A percentile compares a stretch with the other conserved stretches of the same genome.
phyloP scores from a whole-genome alignment of 2,329 filamentous ascomycete species.

The Nectriaceae sp. region DNA sequence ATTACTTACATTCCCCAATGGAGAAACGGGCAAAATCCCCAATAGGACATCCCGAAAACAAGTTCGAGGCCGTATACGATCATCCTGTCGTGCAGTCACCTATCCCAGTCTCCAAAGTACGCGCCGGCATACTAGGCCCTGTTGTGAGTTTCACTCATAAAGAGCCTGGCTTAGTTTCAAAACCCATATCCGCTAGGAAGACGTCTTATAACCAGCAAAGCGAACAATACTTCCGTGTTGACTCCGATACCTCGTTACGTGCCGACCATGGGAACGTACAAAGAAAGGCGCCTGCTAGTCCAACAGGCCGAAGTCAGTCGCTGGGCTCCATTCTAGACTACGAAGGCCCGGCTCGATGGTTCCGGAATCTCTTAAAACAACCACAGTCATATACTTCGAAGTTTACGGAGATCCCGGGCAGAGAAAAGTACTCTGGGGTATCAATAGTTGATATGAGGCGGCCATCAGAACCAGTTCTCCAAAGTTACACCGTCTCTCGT shows the following conservation, averaged over 20 bases:
- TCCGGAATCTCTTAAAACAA: constrained; percentile 32
- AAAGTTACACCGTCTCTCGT: constrained; percentile 16
- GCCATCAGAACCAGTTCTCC: constrained; percentile 24
- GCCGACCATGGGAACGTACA: constrained; percentile 2
- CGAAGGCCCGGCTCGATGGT: constrained; percentile 36
- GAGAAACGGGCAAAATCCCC: too few relatives aligned
- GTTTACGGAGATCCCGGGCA: constrained; percentile 30
- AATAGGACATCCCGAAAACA: too few relatives aligned
- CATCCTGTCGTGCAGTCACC: not conserved
- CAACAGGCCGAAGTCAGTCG: constrained; percentile 25
- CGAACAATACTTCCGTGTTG: constrained; percentile 2
- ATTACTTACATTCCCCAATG: too few relatives aligned
- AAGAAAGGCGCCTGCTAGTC: constrained; percentile 3
- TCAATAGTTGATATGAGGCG: constrained; percentile 16
- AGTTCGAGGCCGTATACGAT: not conserved
- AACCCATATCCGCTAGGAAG: not conserved
- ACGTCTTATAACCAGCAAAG: not conserved
- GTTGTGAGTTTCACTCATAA: not conserved
- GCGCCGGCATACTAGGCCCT: not conserved
- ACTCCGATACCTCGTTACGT: constrained; percentile 7
- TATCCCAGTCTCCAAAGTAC: not conserved
- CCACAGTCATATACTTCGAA: constrained; percentile 27
- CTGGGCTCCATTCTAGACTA: constrained; percentile 34
- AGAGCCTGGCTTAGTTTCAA: not conserved
- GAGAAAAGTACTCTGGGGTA: constrained; percentile 8